These are phyloP conservation scores for Pseudocercospora ulei DNA, from an alignment of 2,329 filamentous ascomycete genomes.

Conservation along the genomic window DNA sequence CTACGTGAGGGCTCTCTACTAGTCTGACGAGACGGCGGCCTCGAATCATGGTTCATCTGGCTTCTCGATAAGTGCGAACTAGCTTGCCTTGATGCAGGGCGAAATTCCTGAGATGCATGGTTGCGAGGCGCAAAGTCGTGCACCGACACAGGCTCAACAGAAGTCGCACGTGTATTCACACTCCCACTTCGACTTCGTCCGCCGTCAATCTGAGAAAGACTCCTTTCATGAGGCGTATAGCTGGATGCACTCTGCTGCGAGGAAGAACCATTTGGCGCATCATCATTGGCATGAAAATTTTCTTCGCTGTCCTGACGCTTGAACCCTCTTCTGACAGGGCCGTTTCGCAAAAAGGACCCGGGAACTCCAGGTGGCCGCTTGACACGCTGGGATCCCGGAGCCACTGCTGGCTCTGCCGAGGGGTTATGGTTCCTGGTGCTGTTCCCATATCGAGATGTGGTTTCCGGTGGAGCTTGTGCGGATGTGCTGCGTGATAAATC, in stretches of 20 bases:
- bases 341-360: constrained; percentile 66
- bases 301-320: constrained; percentile 50
- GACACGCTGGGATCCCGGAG: constrained; percentile 65
- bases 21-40: constrained; percentile 28
- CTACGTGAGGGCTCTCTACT: constrained; percentile 26
- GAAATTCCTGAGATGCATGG: constrained; percentile 23
- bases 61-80: constrained; percentile 25
- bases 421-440: constrained; percentile 44
- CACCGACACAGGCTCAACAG: constrained; percentile 32
- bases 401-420: constrained; percentile 52
- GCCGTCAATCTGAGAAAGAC: constrained; percentile 22
- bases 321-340: constrained; percentile 60
- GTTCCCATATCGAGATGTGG: constrained; percentile 32
- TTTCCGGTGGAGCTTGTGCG: constrained; percentile 45
- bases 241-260: constrained; percentile 26
- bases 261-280: constrained; percentile 27
- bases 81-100: constrained; percentile 26
- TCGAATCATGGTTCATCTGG: constrained; percentile 26
- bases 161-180: constrained; percentile 29
- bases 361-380: constrained; percentile 66
- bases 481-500: constrained; percentile 31
- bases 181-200: constrained; percentile 29
- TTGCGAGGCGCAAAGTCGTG: constrained; percentile 32
- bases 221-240: constrained; percentile 27
- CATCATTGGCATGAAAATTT: constrained; percentile 36